These are phyloP conservation scores for Limonium bicolor DNA, from an alignment of 148 eudicot species.

Conservation along the genomic window DNA sequence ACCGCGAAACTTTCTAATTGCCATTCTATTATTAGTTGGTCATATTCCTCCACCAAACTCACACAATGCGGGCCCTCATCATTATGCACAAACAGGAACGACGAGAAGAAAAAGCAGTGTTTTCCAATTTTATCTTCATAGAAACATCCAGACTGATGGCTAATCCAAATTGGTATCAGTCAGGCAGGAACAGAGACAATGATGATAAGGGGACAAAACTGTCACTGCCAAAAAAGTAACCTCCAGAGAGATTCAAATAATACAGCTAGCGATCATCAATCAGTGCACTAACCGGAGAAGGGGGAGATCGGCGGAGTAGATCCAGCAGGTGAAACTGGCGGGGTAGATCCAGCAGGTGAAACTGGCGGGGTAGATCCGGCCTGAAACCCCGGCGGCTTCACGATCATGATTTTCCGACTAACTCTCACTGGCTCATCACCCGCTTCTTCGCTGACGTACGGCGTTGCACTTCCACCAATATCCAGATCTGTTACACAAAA, in stretches of 20 bases:
- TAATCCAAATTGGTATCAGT: no score
- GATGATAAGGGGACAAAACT: background rate
- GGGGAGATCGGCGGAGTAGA: constrained; percentile 31
- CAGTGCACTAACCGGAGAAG: constrained; percentile 23
- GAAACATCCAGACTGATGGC: no score
- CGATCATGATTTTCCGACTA: constrained; percentile 28
- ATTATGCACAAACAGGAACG: no score
- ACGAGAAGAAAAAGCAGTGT: no score
- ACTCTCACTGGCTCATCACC: constrained; percentile 14
- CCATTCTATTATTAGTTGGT: no score
- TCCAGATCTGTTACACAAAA: constrained; percentile 12
- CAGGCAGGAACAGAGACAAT: no score
- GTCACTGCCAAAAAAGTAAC: background rate
- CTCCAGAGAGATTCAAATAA: background rate
- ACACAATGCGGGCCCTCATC: no score
- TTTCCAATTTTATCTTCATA: no score
- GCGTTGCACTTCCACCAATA: constrained; percentile 15
- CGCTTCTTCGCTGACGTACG: constrained; percentile 16
- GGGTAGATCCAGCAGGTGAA: constrained; percentile 9
- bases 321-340: constrained; percentile 26
- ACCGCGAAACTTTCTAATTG: no score
- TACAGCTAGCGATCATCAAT: background rate
- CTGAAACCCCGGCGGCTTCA: constrained; percentile 22
- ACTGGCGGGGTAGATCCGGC: constrained; percentile 25
- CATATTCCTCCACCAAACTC: no score